Conservation (phyloP, 208 protist genomes). For the Leishmania tropica region DNA sequence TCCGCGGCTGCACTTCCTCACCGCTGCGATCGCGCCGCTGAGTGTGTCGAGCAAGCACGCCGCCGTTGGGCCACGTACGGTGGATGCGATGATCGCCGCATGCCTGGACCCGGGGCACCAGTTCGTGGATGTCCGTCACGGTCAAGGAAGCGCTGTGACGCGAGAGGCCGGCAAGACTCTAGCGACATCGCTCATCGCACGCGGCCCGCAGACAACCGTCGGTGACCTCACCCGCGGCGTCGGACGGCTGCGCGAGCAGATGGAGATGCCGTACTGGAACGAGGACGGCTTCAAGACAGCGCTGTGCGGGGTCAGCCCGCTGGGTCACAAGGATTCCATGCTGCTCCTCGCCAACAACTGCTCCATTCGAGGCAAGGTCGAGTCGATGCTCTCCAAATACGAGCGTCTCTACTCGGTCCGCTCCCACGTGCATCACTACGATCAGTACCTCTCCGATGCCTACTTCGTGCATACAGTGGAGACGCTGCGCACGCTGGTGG, state of each 20-base stretch:
- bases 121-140: constrained; percentile 66
- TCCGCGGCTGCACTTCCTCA: constrained; percentile 92
- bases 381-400: constrained; percentile 82
- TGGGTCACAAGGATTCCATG: constrained; percentile 91
- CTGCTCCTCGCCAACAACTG: constrained; percentile 95
- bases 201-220: constrained; percentile 92
- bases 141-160: constrained; percentile 29
- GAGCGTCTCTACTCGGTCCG: constrained; percentile 89
- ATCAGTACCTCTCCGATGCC: constrained; percentile 74
- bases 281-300: constrained; percentile 97
- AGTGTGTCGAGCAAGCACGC: constrained; percentile 60
- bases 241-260: constrained; percentile 63
- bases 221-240: constrained; percentile 94
- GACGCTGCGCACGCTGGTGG: constrained; percentile 70
- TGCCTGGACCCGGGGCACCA: constrained; percentile 88
- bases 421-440: constrained; percentile 96
- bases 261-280: constrained; percentile 95
- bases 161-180: constrained; percentile 64
- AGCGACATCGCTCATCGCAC: constrained; percentile 90
- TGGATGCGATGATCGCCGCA: constrained; percentile 90
- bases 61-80: constrained; percentile 49
- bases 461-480: constrained; percentile 86
- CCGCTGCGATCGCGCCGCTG: constrained; percentile 91
- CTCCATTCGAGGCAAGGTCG: constrained; percentile 83
- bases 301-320: constrained; percentile 91